Percentiles rank a stretch among this genome's conserved stretches.
These are phyloP conservation scores for Wickerhamiella kazuoi DNA, from an alignment of 805 yeast genomes.

Conservation along the genomic window DNA sequence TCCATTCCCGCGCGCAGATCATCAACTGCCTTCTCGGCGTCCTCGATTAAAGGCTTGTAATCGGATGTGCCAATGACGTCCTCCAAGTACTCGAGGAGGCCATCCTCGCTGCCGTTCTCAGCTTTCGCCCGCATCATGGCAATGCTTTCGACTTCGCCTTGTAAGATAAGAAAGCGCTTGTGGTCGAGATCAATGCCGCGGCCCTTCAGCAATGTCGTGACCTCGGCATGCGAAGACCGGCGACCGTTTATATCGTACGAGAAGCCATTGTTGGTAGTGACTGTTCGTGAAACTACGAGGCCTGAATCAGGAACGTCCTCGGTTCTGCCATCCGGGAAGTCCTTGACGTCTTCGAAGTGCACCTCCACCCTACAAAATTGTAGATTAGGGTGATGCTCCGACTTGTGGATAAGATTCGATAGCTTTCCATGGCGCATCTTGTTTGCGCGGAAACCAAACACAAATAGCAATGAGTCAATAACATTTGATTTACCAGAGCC, in stretches of 20 bases:
- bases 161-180: conserved; percentile 81
- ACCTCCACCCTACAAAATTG: conserved; percentile 80
- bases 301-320: conserved; percentile 35
- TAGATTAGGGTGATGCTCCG: conserved; percentile 50
- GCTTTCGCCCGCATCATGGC: conserved; percentile 99
- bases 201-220: conserved; percentile 50
- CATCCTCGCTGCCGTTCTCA: conserved; percentile 81
- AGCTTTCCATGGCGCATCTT: conserved; percentile 93
- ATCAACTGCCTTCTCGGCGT: conserved; percentile 41
- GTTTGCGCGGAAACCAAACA: conserved; percentile 89
- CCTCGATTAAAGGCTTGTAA: conserved; percentile 63
- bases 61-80: conserved; percentile 90
- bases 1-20: conserved; percentile 61
- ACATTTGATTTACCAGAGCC: conserved; percentile 98
- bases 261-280: conserved; percentile 52
- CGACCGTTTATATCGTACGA: conserved; percentile 58
- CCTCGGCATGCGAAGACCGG: conserved; percentile 58
- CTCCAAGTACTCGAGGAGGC: conserved; percentile 80
- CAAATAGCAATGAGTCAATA: conserved; percentile 88
- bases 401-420: conserved; percentile 84
- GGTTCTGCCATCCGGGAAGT: conserved; percentile 27
- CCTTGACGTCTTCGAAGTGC: conserved; percentile 62
- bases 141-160: conserved; percentile 96
- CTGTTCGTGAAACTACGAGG: conserved; percentile 63
- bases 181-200: conserved; percentile 91